These are phyloP conservation scores for Hyaloscypha finlandica DNA, from an alignment of 495 filamentous ascomycete genomes.

Conservation along the genomic window DNA sequence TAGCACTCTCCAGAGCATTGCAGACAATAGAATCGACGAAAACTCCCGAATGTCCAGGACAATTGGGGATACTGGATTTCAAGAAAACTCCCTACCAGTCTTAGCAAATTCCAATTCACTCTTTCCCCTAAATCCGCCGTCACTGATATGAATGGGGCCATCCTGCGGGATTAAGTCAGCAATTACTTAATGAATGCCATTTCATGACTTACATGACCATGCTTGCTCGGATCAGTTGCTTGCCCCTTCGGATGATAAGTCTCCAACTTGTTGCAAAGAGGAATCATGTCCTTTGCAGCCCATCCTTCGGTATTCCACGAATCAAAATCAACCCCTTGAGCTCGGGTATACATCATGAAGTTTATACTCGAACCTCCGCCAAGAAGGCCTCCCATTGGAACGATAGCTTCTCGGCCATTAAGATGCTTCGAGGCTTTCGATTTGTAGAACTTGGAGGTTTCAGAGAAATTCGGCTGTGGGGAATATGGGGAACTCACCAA, in stretches of 20 bases:
- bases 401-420: slow-evolving; percentile 46
- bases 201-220: slow-evolving; percentile 28
- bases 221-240: slow-evolving; percentile 35
- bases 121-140: slow-evolving; percentile 37
- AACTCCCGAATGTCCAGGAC: no score
- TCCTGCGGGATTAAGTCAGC: background rate
- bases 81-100: slow-evolving; percentile 15
- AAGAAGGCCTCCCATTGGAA: slow-evolving; percentile 54
- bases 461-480: background rate
- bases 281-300: slow-evolving; percentile 30
- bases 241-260: slow-evolving; percentile 41
- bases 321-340: slow-evolving; percentile 30
- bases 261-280: slow-evolving; percentile 34
- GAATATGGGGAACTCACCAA: slow-evolving; percentile 17
- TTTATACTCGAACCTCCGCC: slow-evolving; percentile 64
- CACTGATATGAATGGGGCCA: slow-evolving; percentile 38
- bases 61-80: background rate
- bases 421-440: slow-evolving; percentile 42
- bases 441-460: slow-evolving; percentile 29
- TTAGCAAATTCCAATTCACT: slow-evolving; percentile 38
- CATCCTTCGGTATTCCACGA: slow-evolving; percentile 30
- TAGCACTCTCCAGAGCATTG: background rate
- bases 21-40: no score
- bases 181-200: background rate
- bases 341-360: slow-evolving; percentile 55